Evolutionary conservation across 495 filamentous ascomycete species (phyloP).

Genomic region (Aspergillus ostianus): DNA sequence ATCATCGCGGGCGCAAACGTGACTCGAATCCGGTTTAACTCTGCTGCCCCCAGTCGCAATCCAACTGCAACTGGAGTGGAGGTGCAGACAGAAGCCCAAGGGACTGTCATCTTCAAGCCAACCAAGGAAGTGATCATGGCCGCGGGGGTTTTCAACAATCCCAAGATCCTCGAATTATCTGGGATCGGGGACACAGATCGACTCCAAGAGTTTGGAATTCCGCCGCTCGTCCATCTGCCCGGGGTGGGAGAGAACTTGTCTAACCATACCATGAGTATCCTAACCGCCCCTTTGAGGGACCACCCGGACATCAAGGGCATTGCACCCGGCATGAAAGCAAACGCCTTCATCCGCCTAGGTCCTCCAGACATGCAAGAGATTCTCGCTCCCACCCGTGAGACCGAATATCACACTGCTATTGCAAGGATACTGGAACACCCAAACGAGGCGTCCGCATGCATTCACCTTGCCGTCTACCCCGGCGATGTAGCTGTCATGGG

Average conservation of each 20-base stretch:
- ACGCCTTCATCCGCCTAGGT: neutral
- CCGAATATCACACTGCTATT: neutral
- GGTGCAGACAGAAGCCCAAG: constrained; percentile 18
- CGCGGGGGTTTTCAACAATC: constrained; percentile 51
- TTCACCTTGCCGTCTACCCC: neutral
- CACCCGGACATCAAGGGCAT: neutral
- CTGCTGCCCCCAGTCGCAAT: neutral
- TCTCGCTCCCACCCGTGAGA: neutral
- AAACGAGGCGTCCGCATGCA: neutral
- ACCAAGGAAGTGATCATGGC: constrained; percentile 50
- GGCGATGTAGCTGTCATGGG: neutral
- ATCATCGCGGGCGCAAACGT: constrained; percentile 48
- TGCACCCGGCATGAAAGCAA: neutral
- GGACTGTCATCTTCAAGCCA: neutral
- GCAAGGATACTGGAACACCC: neutral
- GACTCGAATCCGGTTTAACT: constrained; percentile 34
- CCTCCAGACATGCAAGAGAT: neutral
- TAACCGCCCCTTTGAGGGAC: neutral
- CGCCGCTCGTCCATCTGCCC: constrained; percentile 29
- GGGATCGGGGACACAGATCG: constrained; percentile 34
- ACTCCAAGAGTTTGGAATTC: constrained; percentile 20
- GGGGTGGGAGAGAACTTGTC: neutral
- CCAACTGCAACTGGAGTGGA: constrained; percentile 28
- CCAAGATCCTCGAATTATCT: constrained; percentile 54
- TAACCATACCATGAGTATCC: neutral